Evolutionary conservation across 2,329 filamentous ascomycete genomes (phyloP), one percentile per base, ranked within the genome.

Genomic region (Ophiocordyceps robertsii): DNA sequence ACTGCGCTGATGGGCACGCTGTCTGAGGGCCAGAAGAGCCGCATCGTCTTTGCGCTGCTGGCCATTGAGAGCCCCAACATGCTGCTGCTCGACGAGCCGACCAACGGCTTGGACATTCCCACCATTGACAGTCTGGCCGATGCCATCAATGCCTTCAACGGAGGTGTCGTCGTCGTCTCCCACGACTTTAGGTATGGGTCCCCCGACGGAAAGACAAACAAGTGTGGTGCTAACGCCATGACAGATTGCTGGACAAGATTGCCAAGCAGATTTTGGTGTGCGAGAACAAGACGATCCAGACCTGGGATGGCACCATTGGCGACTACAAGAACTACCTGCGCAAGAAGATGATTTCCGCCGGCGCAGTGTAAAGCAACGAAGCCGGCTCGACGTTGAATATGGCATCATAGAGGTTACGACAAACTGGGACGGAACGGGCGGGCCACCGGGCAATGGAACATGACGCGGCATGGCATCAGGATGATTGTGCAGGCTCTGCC

Each of bases 231-330:
- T 60, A 50, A 55, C 40, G 13, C 19, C 6, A 12, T 5, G 32
- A 44, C 44, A 93, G 90, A 73, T 73, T 98, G 58, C 80, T 98
- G 51, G 92, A 98, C 78, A 95, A 95, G 75, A 96, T 98, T 64
- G 92, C 92, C 55, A 98, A 98, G 77, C 87, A 98, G 66, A 98
- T 98, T 66, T 80, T 98, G 69, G 92, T 98, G 44, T 98, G 93
- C 68, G 92, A 98, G 71, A 88, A 98, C 80, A 88, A 89, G 76
- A 89, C 88, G 13, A 88, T 96, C 55, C 80, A 75, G 55, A 69
- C 78, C 56, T 98, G 92, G 92, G 81, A 90, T 49, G 90, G 90
- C 56, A 70, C 68, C 50, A 98, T 98, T 58, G 82, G 82, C 54
- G 81, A 88, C 46, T 98, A 98, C 85, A 98, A 98, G 85, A 85